Percentiles rank a stretch among this genome's conserved stretches.
These are phyloP conservation scores for Leccinum longicurvipes DNA, from an alignment of 768 basidiomycete species.

Conservation along the genomic window DNA sequence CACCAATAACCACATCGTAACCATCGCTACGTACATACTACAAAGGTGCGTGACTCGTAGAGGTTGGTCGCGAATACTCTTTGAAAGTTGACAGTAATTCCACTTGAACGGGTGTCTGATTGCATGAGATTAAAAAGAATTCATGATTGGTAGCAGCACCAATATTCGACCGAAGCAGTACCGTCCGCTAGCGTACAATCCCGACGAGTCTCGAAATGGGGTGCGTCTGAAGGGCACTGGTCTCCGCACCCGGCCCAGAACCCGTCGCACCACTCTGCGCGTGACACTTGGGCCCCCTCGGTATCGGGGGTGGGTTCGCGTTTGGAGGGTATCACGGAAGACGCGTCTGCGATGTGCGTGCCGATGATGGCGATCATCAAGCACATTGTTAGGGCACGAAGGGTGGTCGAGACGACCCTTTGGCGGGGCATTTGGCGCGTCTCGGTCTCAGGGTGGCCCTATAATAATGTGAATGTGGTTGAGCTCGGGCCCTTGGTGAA, in stretches of 20 bases:
- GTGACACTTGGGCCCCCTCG: neutral
- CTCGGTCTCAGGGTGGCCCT: neutral
- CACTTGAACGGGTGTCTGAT: neutral
- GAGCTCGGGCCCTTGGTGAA: neutral
- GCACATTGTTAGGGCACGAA: neutral
- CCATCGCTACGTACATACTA: too few relatives aligned
- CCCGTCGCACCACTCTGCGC: slow-evolving; percentile 8
- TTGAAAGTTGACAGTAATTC: neutral
- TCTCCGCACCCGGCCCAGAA: slow-evolving; percentile 12
- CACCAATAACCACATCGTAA: neutral
- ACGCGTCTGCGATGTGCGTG: neutral
- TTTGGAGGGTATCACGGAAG: neutral
- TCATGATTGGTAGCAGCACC: slow-evolving; percentile 12
- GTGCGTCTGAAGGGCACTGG: slow-evolving; percentile 4
- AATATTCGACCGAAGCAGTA: slow-evolving; percentile 7
- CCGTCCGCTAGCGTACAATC: slow-evolving; percentile 4
- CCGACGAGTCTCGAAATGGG: slow-evolving; percentile 13
- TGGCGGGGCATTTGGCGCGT: neutral
- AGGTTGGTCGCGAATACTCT: neutral
- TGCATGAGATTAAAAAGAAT: neutral
- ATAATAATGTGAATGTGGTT: neutral
- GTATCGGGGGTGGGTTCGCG: neutral
- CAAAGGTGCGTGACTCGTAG: neutral
- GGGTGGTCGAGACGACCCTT: neutral
- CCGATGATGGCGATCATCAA: neutral